Percentiles rank a stretch among this genome's conserved stretches.
phyloP scores from a whole-genome alignment of 305 asterid genomes.

The Fraxinus velutina region DNA sequence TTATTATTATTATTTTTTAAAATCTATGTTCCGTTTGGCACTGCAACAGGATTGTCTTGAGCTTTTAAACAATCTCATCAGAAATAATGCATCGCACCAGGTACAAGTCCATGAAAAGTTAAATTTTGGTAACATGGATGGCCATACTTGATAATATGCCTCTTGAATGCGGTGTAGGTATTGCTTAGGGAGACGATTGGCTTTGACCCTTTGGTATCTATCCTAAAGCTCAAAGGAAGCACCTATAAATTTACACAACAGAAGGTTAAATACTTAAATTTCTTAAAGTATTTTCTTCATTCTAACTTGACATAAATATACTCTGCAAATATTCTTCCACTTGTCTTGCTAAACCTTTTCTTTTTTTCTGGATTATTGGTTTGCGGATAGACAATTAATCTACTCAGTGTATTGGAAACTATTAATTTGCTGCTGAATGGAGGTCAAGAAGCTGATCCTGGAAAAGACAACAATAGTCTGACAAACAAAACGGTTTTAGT shows the following conservation, averaged over 20 bases:
- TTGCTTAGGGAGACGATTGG: conserved; percentile 90
- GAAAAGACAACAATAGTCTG: conserved; percentile 55
- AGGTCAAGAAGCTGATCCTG: conserved; percentile 68
- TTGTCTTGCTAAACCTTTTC: conserved; percentile 37
- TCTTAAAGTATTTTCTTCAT: conserved; percentile 10
- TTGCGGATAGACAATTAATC: conserved; percentile 89
- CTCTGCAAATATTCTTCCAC: conserved; percentile 16
- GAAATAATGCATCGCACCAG: conserved; percentile 87
- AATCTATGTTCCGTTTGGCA: conserved; percentile 32
- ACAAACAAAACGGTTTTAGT: conserved; percentile 77
- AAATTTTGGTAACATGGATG: conserved; percentile 1
- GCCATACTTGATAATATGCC: conserved; percentile 22
- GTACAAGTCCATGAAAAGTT: conserved; percentile 30
- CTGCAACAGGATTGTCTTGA: conserved; percentile 83
- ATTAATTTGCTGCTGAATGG: conserved; percentile 69
- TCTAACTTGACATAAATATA: conserved; percentile 10
- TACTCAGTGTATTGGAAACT: conserved; percentile 84
- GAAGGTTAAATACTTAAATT: conserved; percentile 57
- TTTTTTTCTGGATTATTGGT: conserved; percentile 31
- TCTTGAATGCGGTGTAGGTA: conserved; percentile 48
- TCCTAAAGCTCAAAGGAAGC: conserved; percentile 85
- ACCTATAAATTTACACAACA: conserved; percentile 85
- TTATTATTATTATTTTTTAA: too few relatives aligned
- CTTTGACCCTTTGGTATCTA: conserved; percentile 68
- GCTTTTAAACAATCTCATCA: conserved; percentile 81